Base-by-base conservation (phyloP, 495 filamentous ascomycete species). In the Mycothermus thermophilus region DNA sequence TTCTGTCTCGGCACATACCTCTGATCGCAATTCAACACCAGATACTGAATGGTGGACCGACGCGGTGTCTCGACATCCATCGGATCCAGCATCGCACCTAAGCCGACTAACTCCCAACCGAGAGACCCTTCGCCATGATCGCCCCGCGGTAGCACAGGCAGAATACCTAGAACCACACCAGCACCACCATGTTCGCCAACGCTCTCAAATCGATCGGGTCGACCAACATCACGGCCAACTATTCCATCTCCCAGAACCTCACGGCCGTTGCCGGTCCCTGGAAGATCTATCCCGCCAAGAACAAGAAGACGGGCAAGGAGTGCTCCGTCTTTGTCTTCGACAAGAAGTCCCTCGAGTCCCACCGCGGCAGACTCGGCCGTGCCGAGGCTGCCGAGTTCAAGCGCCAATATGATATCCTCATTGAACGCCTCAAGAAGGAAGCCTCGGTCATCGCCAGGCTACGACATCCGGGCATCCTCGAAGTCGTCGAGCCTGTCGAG, bases 231-330 rank as follows among this genome's bases (percentile, higher is more conserved):
- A 72, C 75, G 40, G 73, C 81, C 41, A 88, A 93, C 58, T 97
- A 97, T 59, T 71, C 76, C 37, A 64, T 94, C 33, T 72, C 82
- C 6, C 63, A 75, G 13, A 67, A 71, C 34, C 71, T 80, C 14
- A 71, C 69, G 8, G 72, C 83, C 13, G 71, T 72, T 21, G 80
- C 86, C 15, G 90, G 90, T 14, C 83, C 87, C 16, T 97, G 90
- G 90, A 93, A 85, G 63, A 87, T 97, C 55, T 85, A 84, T 64
- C 83, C 92, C 62, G 92, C 82, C 28, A 95, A 92, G 67, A 93
- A 93, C 58, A 95, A 94, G 55, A 80, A 79, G 9, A 90, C 85
- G 0, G 79, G 76, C 22, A 93, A 88, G 43, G 57, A 78, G 10
- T 86, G 78, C 14, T 96, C 90, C 8, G 76, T 96, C 40, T 97